Conservation (phyloP, 1,284 basidiomycete species). For the Veloporphyrellus conicus region DNA sequence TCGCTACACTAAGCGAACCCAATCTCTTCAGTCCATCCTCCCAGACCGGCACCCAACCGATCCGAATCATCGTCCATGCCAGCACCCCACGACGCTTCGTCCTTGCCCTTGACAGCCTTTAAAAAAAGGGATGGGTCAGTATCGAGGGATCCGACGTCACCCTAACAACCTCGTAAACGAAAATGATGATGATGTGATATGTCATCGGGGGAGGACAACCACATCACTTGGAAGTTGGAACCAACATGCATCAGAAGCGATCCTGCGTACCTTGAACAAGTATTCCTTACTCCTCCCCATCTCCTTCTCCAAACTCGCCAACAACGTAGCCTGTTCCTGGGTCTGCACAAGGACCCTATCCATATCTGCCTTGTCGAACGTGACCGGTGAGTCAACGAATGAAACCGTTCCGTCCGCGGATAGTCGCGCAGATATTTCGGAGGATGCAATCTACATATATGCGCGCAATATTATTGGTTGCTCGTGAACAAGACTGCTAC, state of each 20-base stretch:
- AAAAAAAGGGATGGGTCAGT: slow-evolving; percentile 3
- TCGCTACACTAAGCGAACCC: slow-evolving; percentile 16
- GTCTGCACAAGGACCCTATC: slow-evolving; percentile 60
- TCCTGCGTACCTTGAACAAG: slow-evolving; percentile 51
- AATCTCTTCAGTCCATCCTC: slow-evolving; percentile 27
- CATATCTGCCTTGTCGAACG: slow-evolving; percentile 62
- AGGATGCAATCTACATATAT: slow-evolving; percentile 54
- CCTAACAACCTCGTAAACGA: no score
- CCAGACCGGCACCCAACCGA: slow-evolving; percentile 16
- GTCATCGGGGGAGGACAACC: no score
- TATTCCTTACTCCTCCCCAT: slow-evolving; percentile 63
- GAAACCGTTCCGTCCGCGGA: slow-evolving; percentile 65
- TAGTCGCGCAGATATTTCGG: slow-evolving; percentile 63
- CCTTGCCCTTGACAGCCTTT: slow-evolving; percentile 32
- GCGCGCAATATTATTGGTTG: no score
- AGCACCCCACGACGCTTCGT: slow-evolving; percentile 29
- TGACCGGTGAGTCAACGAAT: slow-evolving; percentile 58
- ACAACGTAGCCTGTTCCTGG: slow-evolving; percentile 51
- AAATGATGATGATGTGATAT: no score
- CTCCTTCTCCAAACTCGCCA: slow-evolving; percentile 54
- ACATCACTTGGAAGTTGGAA: no score
- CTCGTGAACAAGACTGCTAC: background rate
- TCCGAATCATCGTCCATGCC: slow-evolving; percentile 32
- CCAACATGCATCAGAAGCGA: slow-evolving; percentile 2
- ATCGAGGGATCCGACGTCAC: background rate